Percentiles rank a stretch among this genome's conserved stretches.
phyloP scores from a whole-genome alignment of 306 rosid species.

The Fragaria vesca region DNA sequence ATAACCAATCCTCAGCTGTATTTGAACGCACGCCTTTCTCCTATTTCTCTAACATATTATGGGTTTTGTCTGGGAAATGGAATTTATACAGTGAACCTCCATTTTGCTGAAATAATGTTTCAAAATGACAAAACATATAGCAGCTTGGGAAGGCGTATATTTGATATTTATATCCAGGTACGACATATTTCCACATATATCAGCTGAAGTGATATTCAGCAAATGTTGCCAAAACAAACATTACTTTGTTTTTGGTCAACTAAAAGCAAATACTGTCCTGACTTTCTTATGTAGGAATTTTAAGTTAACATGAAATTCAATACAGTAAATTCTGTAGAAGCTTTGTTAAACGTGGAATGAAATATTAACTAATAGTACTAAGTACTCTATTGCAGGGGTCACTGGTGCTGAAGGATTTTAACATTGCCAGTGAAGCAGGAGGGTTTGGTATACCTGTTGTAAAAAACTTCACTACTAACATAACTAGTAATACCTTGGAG shows the following conservation, averaged over 20 bases:
- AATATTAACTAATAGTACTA: neutral
- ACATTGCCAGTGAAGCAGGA: conserved; percentile 39
- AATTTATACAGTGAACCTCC: conserved; percentile 38
- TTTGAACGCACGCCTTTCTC: conserved; percentile 61
- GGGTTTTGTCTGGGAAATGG: conserved; percentile 42
- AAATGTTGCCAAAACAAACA: neutral
- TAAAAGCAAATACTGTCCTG: neutral
- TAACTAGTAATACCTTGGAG: conserved; percentile 30
- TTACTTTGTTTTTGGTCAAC: neutral
- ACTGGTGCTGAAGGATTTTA: conserved; percentile 34
- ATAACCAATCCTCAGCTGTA: conserved; percentile 42
- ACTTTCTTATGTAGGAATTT: neutral
- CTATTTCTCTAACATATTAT: conserved; percentile 49
- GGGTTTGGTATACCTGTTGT: conserved; percentile 21
- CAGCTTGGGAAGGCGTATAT: conserved; percentile 55
- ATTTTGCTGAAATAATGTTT: conserved; percentile 44
- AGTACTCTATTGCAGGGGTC: conserved; percentile 27
- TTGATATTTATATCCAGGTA: conserved; percentile 48
- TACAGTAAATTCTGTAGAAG: neutral
- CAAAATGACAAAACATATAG: conserved; percentile 9
- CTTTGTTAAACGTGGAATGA: neutral
- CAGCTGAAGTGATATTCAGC: neutral
- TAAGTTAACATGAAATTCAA: neutral
- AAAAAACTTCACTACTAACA: neutral
- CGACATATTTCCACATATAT: neutral